A percentile compares a stretch with the other conserved stretches of the same genome.
These are phyloP conservation scores for Lecanoromycetidae sp. DNA, from an alignment of 2,329 filamentous ascomycete species.

Conservation along the genomic window DNA sequence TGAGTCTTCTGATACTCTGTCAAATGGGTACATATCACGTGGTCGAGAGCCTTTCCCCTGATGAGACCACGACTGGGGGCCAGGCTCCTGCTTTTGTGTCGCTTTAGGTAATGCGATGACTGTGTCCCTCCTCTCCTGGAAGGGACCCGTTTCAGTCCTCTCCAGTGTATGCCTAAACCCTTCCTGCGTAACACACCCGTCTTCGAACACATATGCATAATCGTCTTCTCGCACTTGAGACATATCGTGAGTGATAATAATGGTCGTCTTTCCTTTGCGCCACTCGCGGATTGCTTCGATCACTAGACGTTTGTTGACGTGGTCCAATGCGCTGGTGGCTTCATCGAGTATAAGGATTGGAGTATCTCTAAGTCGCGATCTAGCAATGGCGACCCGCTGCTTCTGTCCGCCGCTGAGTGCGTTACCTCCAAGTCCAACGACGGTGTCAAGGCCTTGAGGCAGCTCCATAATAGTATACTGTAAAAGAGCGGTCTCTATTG, in stretches of 20 bases:
- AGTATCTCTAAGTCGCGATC: constrained; percentile 64
- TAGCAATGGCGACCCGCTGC: constrained; percentile 68
- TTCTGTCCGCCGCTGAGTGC: constrained; percentile 73
- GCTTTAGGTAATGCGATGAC: background rate
- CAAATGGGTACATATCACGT: no score
- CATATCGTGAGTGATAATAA: constrained; percentile 86
- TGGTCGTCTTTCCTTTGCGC: constrained; percentile 71
- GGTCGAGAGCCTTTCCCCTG: no score
- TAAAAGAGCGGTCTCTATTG: constrained; percentile 57
- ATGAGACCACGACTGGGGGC: no score
- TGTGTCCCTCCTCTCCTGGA: constrained; percentile 23
- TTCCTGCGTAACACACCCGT: constrained; percentile 54
- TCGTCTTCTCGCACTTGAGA: constrained; percentile 61
- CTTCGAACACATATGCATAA: constrained; percentile 67
- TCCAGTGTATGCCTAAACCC: constrained; percentile 51
- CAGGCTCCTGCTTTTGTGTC: background rate
- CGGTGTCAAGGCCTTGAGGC: constrained; percentile 58
- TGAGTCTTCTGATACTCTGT: no score
- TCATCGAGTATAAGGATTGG: constrained; percentile 80
- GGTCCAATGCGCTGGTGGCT: constrained; percentile 73
- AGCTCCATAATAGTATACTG: constrained; percentile 54
- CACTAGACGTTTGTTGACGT: constrained; percentile 53
- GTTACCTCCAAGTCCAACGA: constrained; percentile 56
- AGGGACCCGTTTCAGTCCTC: constrained; percentile 32
- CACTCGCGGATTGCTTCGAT: constrained; percentile 66